Percentiles rank a stretch among this genome's conserved stretches.
Conservation (phyloP, 257 asterid species). For the Gynochthodes officinalis region DNA sequence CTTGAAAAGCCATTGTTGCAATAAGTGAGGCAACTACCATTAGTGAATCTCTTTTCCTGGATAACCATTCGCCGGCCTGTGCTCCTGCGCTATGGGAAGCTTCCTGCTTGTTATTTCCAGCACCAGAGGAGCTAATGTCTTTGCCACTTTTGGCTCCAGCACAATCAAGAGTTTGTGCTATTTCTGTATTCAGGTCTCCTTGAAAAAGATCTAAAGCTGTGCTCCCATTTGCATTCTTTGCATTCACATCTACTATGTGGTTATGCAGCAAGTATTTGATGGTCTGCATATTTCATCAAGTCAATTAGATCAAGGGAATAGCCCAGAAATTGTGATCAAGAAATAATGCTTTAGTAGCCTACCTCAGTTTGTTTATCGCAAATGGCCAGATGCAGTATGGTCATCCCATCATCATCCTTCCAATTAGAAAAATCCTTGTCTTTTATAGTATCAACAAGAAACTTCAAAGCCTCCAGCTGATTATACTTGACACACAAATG, state of each 20-base stretch:
- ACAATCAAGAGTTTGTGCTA: neutral
- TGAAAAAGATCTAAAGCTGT: slow-evolving; percentile 9
- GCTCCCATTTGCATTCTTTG: slow-evolving; percentile 14
- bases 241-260: slow-evolving; percentile 3
- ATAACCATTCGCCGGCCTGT: neutral
- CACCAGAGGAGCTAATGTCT: neutral
- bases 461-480: slow-evolving; percentile 29
- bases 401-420: slow-evolving; percentile 39
- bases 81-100: neutral
- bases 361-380: slow-evolving; percentile 3
- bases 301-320: neutral
- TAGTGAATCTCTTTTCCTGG: slow-evolving; percentile 14
- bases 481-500: slow-evolving; percentile 45
- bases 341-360: neutral
- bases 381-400: slow-evolving; percentile 22
- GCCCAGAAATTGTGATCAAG: neutral
- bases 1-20: slow-evolving; percentile 23
- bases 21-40: slow-evolving; percentile 18
- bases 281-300: slow-evolving; percentile 7
- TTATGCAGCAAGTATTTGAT: slow-evolving; percentile 9
- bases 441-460: slow-evolving; percentile 17
- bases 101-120: neutral
- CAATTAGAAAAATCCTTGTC: slow-evolving; percentile 19
- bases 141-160: slow-evolving; percentile 4
- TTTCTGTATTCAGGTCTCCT: neutral